These are phyloP conservation scores for Sugiyamaella chiloensis DNA, from an alignment of 805 yeast genomes.

Conservation along the genomic window DNA sequence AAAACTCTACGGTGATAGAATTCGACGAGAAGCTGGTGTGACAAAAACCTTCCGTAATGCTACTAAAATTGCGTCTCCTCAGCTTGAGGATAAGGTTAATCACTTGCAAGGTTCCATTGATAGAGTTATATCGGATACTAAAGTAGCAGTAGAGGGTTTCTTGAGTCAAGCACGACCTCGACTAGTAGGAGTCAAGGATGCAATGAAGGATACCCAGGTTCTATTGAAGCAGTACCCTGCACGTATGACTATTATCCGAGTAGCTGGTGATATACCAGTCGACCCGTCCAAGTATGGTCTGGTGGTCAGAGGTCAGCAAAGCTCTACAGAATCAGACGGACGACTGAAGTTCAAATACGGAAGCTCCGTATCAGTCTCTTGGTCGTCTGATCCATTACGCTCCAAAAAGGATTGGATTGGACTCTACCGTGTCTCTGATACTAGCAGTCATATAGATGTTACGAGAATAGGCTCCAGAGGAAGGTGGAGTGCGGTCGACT, in stretches of 20 bases:
- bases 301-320: conserved; percentile 12
- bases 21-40: conserved; percentile 52
- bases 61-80: conserved; percentile 26
- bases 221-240: conserved; percentile 39
- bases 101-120: conserved; percentile 37
- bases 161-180: conserved; percentile 31
- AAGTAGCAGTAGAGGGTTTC: conserved; percentile 47
- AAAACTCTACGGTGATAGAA: conserved; percentile 64
- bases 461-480: conserved; percentile 63
- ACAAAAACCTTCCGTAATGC: conserved; percentile 36
- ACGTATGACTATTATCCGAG: conserved; percentile 30
- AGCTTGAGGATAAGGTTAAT: conserved; percentile 26
- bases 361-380: conserved; percentile 49
- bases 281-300: conserved; percentile 27
- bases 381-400: conserved; percentile 52
- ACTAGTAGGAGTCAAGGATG: conserved; percentile 32
- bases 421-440: conserved; percentile 59
- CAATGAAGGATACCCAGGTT: conserved; percentile 32
- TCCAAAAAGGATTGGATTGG: conserved; percentile 72
- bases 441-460: conserved; percentile 47
- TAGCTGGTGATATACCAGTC: conserved; percentile 29
- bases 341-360: conserved; percentile 37
- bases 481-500: conserved; percentile 56
- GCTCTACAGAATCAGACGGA: not conserved
- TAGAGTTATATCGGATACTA: conserved; percentile 37